phyloP scores from a whole-genome alignment of 805 yeast genomes.

The Cyberlindnera maclurae region DNA sequence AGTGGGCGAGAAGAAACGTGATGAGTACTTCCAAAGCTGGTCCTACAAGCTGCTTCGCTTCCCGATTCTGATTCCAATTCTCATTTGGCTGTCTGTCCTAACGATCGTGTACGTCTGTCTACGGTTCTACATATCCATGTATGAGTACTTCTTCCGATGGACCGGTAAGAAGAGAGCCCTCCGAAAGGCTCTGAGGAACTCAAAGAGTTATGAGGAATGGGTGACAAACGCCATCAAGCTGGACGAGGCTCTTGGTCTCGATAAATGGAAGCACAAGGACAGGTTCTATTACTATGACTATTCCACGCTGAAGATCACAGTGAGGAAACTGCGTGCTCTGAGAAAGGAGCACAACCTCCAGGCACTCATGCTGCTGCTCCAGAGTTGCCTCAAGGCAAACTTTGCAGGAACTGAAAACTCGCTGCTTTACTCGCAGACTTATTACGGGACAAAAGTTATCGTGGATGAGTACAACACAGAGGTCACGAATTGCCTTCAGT shows the following conservation, averaged over 20 bases:
- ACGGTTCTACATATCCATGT: slow-evolving; percentile 53
- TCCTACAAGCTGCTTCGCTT: slow-evolving; percentile 50
- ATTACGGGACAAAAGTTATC: slow-evolving; percentile 64
- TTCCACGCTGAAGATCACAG: slow-evolving; percentile 45
- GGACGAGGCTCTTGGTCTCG: slow-evolving; percentile 52
- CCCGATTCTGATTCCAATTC: slow-evolving; percentile 51
- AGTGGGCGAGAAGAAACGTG: slow-evolving; percentile 10
- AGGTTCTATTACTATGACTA: slow-evolving; percentile 63
- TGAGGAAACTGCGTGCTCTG: slow-evolving; percentile 30
- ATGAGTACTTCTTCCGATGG: slow-evolving; percentile 56
- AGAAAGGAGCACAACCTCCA: slow-evolving; percentile 27
- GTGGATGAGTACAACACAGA: slow-evolving; percentile 49
- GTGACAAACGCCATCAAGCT: slow-evolving; percentile 45
- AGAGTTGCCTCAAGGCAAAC: slow-evolving; percentile 61
- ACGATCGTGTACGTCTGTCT: slow-evolving; percentile 43
- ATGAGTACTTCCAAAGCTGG: slow-evolving; percentile 28
- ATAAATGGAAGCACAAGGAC: slow-evolving; percentile 57
- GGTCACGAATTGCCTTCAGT: slow-evolving; percentile 41
- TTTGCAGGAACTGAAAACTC: slow-evolving; percentile 78
- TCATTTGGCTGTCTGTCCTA: slow-evolving; percentile 47
- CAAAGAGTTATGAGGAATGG: slow-evolving; percentile 57
- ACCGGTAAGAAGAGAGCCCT: slow-evolving; percentile 47
- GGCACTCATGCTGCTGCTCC: slow-evolving; percentile 48
- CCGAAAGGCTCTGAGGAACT: slow-evolving; percentile 40
- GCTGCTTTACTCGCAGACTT: slow-evolving; percentile 61